Base-by-base conservation (phyloP, 2,329 filamentous ascomycete genomes). In the Pseudopyrenochaeta lycopersici region DNA sequence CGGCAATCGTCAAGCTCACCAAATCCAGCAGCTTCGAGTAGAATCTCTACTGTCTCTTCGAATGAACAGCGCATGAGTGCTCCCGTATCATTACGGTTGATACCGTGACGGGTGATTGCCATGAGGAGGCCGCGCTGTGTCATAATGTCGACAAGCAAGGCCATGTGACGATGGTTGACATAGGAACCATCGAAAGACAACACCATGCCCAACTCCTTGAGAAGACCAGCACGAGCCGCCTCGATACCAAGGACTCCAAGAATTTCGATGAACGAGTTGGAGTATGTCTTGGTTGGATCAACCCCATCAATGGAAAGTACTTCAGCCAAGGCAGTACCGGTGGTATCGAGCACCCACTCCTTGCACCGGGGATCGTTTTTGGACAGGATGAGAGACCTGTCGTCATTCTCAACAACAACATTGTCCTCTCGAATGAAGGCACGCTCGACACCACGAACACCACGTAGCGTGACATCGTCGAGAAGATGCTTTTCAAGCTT, bases 1-100 rank as follows among this genome's bases (percentile, higher is more conserved):
- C 92, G 90, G 81, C 96, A 99, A 77, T 99, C 95, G 72, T 99
- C 95, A 29, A 99, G 84, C 77, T 99, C 95, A 74, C 95, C 95
- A 45, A 91, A 91, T 14, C 92, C 92, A 20, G 95, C 95, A 56
- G 95, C 96, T 74, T 99, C 95, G 17, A 99, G 87, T 47, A 99
- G 82, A 82, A 99, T 99, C 74, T 99, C 96, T 35, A 99, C 95
- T 0, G 95, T 99, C 77, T 99, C 96, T 79, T 99, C 95, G 79
- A 99, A 99, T 1, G 95, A 99, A 83, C 96, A 99, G 76, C 95
- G 90, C 95, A 99, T 99, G 68, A 99, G 84, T 9, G 95, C 96
- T 82, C 95, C 95, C 58, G 96, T 99, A 73, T 99, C 95, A 21
- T 94, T 92, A 68, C 95, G 88, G 81, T 99, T 99, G 81, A 99